Evolutionary conservation across 495 filamentous ascomycete species (phyloP).

Genomic region (Staphylotrichum tortipilum): DNA sequence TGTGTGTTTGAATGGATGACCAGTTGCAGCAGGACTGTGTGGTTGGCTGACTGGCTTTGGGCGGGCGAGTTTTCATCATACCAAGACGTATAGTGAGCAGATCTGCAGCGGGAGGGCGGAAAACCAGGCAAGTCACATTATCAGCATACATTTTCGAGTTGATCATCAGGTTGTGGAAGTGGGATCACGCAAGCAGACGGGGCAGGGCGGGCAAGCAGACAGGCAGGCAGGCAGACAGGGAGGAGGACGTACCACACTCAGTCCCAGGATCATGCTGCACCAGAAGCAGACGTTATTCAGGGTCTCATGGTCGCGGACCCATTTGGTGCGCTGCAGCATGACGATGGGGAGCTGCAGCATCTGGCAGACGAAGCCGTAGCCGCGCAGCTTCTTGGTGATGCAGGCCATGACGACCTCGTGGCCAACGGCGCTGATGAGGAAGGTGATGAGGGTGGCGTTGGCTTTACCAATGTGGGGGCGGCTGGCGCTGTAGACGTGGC

Average conservation of each 20-base stretch:
- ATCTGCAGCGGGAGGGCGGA: too few relatives aligned
- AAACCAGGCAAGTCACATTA: too few relatives aligned
- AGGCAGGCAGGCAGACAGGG: not conserved
- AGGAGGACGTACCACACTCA: slow-evolving; percentile 61
- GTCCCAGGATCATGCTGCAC: slow-evolving; percentile 86
- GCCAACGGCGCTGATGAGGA: slow-evolving; percentile 77
- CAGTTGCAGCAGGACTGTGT: too few relatives aligned
- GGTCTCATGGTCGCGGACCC: slow-evolving; percentile 61
- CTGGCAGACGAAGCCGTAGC: slow-evolving; percentile 88
- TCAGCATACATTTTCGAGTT: too few relatives aligned
- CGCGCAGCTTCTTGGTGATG: slow-evolving; percentile 92
- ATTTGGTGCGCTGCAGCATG: slow-evolving; percentile 72
- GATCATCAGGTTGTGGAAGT: too few relatives aligned
- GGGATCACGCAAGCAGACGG: too few relatives aligned
- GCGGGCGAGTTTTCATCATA: slow-evolving; percentile 21
- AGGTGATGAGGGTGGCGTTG: slow-evolving; percentile 82
- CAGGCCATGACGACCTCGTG: slow-evolving; percentile 97
- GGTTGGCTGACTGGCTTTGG: not conserved
- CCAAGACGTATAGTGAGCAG: slow-evolving; percentile 45
- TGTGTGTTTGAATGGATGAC: too few relatives aligned
- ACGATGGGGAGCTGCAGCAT: slow-evolving; percentile 96
- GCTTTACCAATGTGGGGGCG: slow-evolving; percentile 64
- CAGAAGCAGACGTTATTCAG: slow-evolving; percentile 94
- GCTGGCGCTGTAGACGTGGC: slow-evolving; percentile 85
- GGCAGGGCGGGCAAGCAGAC: too few relatives aligned